These are phyloP conservation scores for Verticillium nonalfalfae DNA, from an alignment of 2,329 filamentous ascomycete genomes.

Conservation along the genomic window DNA sequence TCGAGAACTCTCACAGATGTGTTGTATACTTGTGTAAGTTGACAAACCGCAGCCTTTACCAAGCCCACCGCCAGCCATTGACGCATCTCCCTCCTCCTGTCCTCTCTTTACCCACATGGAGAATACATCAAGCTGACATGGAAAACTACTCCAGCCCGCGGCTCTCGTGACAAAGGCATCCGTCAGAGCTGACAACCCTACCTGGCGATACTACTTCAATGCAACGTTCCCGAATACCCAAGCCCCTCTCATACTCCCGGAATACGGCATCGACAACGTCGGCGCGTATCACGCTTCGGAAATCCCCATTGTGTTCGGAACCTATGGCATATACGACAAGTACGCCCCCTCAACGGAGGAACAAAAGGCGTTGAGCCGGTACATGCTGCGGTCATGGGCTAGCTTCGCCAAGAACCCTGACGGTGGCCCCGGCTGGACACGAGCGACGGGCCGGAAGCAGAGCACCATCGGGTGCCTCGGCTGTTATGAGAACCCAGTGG, in stretches of 20 bases:
- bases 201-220: slow-evolving; percentile 9
- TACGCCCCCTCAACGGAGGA: not conserved
- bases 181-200: not conserved
- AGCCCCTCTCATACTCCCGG: not conserved
- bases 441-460: not conserved
- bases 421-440: slow-evolving; percentile 3
- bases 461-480: slow-evolving; percentile 1
- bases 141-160: slow-evolving; percentile 2
- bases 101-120: not conserved
- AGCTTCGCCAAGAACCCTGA: slow-evolving; percentile 6
- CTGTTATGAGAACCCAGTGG: not conserved
- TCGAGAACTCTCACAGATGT: not conserved
- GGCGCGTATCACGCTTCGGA: slow-evolving; percentile 9
- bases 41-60: no score
- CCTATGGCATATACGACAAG: slow-evolving; percentile 2
- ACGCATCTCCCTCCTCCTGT: not conserved
- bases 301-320: slow-evolving; percentile 9
- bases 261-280: slow-evolving; percentile 6
- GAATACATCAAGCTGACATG: not conserved
- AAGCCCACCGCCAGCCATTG: no score
- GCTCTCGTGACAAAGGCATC: slow-evolving; percentile 3
- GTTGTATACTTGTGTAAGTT: slow-evolving; percentile 4
- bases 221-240: slow-evolving; percentile 3
- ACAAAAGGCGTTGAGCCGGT: slow-evolving; percentile 3
- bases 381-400: slow-evolving; percentile 6